These are phyloP conservation scores for Wickerhamiella cacticola DNA, from an alignment of 805 yeast genomes.

Conservation along the genomic window DNA sequence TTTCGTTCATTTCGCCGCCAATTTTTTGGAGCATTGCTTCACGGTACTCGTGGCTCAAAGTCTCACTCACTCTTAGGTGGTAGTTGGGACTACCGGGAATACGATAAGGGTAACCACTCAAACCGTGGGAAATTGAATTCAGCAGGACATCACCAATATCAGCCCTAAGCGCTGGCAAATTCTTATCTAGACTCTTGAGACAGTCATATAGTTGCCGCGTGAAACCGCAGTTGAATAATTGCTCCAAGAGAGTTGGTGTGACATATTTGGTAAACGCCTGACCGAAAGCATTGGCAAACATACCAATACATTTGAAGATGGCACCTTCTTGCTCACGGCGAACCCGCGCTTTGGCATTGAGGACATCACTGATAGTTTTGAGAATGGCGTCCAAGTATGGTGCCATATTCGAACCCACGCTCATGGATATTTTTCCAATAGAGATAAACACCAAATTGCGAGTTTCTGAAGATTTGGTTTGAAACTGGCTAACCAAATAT, in stretches of 20 bases:
- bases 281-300: conserved; percentile 78
- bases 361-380: conserved; percentile 69
- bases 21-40: conserved; percentile 60
- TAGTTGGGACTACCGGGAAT: conserved; percentile 81
- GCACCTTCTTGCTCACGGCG: conserved; percentile 73
- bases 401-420: conserved; percentile 69
- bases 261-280: conserved; percentile 85
- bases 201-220: conserved; percentile 75
- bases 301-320: conserved; percentile 77
- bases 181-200: conserved; percentile 48
- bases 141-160: conserved; percentile 60
- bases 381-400: conserved; percentile 82
- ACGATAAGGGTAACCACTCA: conserved; percentile 69
- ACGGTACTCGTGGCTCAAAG: conserved; percentile 60
- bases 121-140: conserved; percentile 56
- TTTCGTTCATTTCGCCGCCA: conserved; percentile 45
- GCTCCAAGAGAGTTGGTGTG: conserved; percentile 65
- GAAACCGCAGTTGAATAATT: conserved; percentile 70
- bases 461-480: conserved; percentile 55
- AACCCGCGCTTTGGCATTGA: conserved; percentile 41
- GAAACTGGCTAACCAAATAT: conserved; percentile 61
- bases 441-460: conserved; percentile 63
- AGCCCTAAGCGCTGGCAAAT: conserved; percentile 70
- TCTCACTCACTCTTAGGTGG: conserved; percentile 24
- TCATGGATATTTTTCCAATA: conserved; percentile 71